These are phyloP conservation scores for Corylus americana DNA, from an alignment of 306 rosid species.

Conservation along the genomic window DNA sequence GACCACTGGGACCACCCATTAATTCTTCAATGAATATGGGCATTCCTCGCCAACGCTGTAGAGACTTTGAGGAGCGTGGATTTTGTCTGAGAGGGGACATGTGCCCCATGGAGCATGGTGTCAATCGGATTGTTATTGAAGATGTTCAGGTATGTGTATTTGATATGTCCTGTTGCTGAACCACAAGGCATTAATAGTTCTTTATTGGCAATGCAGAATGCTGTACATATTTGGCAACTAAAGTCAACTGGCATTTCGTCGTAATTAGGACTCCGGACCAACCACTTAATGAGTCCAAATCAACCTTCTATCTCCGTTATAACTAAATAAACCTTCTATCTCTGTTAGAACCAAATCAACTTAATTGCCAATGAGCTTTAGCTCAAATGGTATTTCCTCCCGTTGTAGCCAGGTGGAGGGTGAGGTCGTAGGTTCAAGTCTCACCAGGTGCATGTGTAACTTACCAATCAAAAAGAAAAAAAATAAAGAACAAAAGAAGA, in stretches of 20 bases:
- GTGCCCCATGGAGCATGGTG: conserved; percentile 99
- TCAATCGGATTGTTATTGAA: conserved; percentile 94
- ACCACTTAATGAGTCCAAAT: conserved; percentile 6
- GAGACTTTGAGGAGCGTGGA: conserved; percentile 99
- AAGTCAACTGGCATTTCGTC: background rate
- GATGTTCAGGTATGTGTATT: conserved; percentile 84
- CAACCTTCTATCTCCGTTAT: background rate
- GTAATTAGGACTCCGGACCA: background rate
- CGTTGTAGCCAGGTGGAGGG: too few relatives aligned
- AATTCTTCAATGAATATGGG: conserved; percentile 76
- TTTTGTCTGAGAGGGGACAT: conserved; percentile 98
- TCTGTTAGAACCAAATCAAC: background rate
- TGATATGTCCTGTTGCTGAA: conserved; percentile 21
- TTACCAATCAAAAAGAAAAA: too few relatives aligned
- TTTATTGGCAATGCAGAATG: conserved; percentile 13
- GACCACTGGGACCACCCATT: conserved; percentile 79
- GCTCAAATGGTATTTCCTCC: too few relatives aligned
- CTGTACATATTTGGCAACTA: background rate
- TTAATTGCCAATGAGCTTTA: background rate
- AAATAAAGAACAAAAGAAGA: too few relatives aligned
- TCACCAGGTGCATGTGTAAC: too few relatives aligned
- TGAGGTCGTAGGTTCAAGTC: too few relatives aligned
- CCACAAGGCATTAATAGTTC: background rate
- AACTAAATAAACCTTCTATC: background rate
- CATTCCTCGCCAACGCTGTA: conserved; percentile 84